Base-by-base conservation (phyloP, 768 basidiomycete species). In the Austroboletus festivus region DNA sequence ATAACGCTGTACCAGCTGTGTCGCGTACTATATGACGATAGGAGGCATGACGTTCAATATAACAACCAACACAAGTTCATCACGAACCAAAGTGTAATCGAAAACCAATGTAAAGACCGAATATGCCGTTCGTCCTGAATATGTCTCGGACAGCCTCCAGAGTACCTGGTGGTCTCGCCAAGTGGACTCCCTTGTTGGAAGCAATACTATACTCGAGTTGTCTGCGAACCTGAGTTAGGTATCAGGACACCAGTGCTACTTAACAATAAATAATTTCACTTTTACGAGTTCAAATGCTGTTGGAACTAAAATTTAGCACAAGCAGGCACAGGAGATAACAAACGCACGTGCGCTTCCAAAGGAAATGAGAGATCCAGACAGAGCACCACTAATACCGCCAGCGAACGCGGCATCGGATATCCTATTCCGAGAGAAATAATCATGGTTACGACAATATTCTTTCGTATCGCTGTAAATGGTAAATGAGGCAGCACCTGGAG, bases 231-330 rank as follows among this genome's bases (percentile, higher is more conserved):
- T 93, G 60, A 52, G 44, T 51, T 40, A 28, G 37, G 43, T 33
- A 34, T 64, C 38, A 57, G 48, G 16, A 54, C 31, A 24, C 34
- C 28, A 19, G 31, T 13, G 31, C 38, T 20, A 28, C 20, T 18
- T 44, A 33, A 7, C 19, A 46, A 40, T 21, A 39, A 19, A 42
- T 23, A 40, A 39, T 49, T 69, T 51, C 50, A 93, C 92, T 78
- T 97, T 97, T 63, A 97, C 91, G 33, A 97, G 85, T 68, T 97
- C 93, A 61, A 97, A 97, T 40, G 93, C 89, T 81, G 37, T 47
- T 24, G 38, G 20, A 46, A 19, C 37, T 8, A 26, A 5, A 6
- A 9, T 23, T 64, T 20, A 60, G 48, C 52, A 42, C 77, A 35
- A 39, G 43, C n/a, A 52, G 20, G 26, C 18, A 12, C 41, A 34